A percentile compares a stretch with the other conserved stretches of the same genome.
These are phyloP conservation scores for Spinacia oleracea DNA, from an alignment of 179 eudicot genomes.

Conservation along the genomic window DNA sequence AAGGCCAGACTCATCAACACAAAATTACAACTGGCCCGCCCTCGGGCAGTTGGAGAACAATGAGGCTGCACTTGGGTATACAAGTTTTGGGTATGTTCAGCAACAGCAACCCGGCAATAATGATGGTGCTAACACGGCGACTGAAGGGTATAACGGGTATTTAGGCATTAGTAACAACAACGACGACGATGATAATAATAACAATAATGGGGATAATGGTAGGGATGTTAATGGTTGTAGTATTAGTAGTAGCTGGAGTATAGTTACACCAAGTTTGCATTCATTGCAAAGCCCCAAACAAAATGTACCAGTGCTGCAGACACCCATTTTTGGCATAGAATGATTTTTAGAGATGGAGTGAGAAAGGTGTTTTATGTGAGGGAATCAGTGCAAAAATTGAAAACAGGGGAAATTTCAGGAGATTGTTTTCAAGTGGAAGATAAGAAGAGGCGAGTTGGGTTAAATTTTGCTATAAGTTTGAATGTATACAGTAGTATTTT, in stretches of 20 bases:
- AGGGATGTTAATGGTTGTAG: background rate
- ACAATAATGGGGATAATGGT: background rate
- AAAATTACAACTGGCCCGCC: conserved; percentile 39
- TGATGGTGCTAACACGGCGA: background rate
- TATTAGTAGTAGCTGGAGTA: conserved; percentile 33
- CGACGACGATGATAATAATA: background rate
- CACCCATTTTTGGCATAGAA: conserved; percentile 77
- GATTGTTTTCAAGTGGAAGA: conserved; percentile 1
- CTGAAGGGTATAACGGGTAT: conserved; percentile 25
- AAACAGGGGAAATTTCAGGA: background rate
- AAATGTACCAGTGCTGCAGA: conserved; percentile 41
- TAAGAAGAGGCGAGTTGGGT: conserved; percentile 6
- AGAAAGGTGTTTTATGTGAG: conserved; percentile 21
- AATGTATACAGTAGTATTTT: conserved; percentile 20
- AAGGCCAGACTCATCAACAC: conserved; percentile 40
- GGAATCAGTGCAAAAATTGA: conserved; percentile 36
- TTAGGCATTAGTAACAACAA: conserved; percentile 12
- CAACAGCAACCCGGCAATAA: conserved; percentile 27
- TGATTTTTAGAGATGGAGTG: conserved; percentile 32
- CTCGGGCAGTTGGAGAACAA: conserved; percentile 27
- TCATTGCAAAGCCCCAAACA: conserved; percentile 36
- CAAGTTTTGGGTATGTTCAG: conserved; percentile 28
- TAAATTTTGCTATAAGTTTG: conserved; percentile 23
- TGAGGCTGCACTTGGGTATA: conserved; percentile 27
- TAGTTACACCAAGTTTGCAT: conserved; percentile 42